Conservation (phyloP, 768 basidiomycete species). For the Clavulina sp. region DNA sequence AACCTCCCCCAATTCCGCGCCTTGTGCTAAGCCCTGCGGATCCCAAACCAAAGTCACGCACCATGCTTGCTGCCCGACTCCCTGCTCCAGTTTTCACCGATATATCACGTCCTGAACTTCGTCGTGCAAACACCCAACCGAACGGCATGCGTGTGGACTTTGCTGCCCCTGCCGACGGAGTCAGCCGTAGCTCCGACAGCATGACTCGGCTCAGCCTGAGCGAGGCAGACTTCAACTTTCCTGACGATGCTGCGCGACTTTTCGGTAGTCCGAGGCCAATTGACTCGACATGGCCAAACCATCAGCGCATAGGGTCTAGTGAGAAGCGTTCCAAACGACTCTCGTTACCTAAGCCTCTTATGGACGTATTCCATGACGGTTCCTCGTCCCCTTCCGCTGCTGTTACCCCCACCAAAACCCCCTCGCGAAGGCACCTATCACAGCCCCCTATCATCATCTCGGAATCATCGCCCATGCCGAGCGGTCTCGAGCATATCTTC, state of each 20-base stretch:
- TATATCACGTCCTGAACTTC: background rate
- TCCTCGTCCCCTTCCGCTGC: background rate
- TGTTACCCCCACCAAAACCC: background rate
- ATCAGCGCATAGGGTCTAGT: background rate
- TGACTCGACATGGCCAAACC: background rate
- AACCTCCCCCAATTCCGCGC: background rate
- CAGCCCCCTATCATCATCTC: too few relatives aligned
- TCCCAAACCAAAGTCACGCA: background rate
- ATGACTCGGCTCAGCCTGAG: background rate
- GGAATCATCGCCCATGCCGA: too few relatives aligned
- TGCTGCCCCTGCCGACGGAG: background rate
- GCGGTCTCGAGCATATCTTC: background rate
- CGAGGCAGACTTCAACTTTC: background rate
- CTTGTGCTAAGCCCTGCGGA: slow-evolving; percentile 1
- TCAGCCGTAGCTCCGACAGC: background rate
- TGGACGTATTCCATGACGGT: background rate
- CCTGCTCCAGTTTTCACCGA: background rate
- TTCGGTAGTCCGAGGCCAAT: background rate
- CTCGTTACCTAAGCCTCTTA: background rate
- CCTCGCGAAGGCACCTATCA: background rate
- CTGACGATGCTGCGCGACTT: background rate
- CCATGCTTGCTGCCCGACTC: background rate
- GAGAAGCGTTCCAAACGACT: background rate
- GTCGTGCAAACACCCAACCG: background rate
- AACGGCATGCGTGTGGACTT: background rate